These are phyloP conservation scores for Phytophthora nicotianae DNA, from an alignment of 352 stramenopile species.

Conservation along the genomic window DNA sequence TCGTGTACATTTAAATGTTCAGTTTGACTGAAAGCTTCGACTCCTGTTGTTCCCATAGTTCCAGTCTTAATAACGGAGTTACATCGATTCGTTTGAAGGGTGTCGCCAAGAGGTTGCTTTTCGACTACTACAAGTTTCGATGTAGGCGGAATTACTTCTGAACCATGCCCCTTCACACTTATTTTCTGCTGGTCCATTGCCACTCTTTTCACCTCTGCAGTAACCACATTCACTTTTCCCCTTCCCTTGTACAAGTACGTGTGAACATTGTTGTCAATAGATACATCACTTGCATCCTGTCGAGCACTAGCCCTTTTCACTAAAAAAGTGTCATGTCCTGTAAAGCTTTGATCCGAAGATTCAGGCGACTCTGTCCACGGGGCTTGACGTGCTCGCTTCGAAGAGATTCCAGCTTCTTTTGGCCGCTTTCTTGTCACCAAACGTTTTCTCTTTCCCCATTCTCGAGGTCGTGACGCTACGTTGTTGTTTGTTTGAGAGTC, in stretches of 20 bases:
- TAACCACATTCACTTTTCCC: no score
- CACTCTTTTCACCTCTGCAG: not conserved
- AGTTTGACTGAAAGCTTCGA: not conserved
- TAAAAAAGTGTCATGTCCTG: slow-evolving; percentile 2
- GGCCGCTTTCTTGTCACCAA: slow-evolving; percentile 3
- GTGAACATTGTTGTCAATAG: not conserved
- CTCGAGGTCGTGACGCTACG: not conserved
- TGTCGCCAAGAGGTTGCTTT: no score
- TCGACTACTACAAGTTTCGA: no score
- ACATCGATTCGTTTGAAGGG: no score
- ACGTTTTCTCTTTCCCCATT: slow-evolving; percentile 5
- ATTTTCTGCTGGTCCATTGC: not conserved
- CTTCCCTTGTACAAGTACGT: no score
- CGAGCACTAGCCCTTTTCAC: not conserved
- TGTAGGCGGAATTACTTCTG: no score
- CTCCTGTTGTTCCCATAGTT: no score
- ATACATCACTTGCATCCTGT: not conserved
- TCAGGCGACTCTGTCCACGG: not conserved
- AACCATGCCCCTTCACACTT: no score
- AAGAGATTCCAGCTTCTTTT: not conserved
- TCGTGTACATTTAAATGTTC: not conserved
- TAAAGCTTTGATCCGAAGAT: not conserved
- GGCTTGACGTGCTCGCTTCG: not conserved
- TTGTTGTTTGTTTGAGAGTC: not conserved
- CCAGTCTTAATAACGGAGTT: no score